These are phyloP conservation scores for Knufia fluminis DNA, from an alignment of 2,329 filamentous ascomycete species.

Conservation along the genomic window DNA sequence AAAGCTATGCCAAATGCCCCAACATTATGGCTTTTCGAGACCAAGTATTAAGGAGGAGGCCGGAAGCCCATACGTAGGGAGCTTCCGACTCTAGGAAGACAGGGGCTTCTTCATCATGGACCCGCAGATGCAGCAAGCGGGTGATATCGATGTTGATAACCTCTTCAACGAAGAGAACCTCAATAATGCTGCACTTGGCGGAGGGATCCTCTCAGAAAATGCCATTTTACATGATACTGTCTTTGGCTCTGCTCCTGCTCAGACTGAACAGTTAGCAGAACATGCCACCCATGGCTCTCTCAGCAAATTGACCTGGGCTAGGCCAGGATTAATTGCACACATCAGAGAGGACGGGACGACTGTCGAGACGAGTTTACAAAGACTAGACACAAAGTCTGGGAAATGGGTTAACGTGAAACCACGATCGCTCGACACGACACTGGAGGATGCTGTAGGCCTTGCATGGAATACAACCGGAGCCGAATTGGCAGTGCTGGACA, in stretches of 20 bases:
- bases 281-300: constrained; percentile 16
- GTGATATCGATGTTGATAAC: constrained; percentile 18
- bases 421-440: constrained; percentile 14
- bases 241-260: neutral
- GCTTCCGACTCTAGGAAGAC: neutral
- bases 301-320: constrained; percentile 18
- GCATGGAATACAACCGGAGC: constrained; percentile 69
- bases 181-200: constrained; percentile 2
- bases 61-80: neutral
- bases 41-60: too few relatives aligned
- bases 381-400: constrained; percentile 11
- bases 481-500: constrained; percentile 77
- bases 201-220: constrained; percentile 3
- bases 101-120: neutral
- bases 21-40: too few relatives aligned
- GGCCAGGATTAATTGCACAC: constrained; percentile 19
- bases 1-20: too few relatives aligned
- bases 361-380: constrained; percentile 17
- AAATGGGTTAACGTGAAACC: constrained; percentile 14
- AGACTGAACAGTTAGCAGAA: constrained; percentile 1
- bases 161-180: constrained; percentile 16
- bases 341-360: constrained; percentile 18
- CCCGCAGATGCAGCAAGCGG: constrained; percentile 12
- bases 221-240: neutral
- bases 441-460: constrained; percentile 51